Evolutionary conservation across 805 yeast genomes (phyloP).

Genomic region (Diddensiella transvaalensis): DNA sequence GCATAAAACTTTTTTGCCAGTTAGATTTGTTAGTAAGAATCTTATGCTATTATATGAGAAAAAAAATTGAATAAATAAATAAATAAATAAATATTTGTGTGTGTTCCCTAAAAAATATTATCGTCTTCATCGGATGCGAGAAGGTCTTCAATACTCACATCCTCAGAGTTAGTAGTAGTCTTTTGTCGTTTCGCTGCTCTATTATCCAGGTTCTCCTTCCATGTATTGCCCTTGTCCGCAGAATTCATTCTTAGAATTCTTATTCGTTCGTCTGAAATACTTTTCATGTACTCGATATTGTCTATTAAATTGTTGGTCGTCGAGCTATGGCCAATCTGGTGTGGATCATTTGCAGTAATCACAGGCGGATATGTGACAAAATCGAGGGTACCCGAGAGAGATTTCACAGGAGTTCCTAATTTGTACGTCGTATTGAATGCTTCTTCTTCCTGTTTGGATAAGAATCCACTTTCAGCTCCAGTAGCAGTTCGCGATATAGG

Average conservation of each 20-base stretch:
- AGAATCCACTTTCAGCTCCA: slow-evolving; percentile 5
- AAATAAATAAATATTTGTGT: too few species aligned
- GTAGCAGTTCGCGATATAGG: background rate
- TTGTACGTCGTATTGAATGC: slow-evolving; percentile 5
- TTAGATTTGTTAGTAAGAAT: too few species aligned
- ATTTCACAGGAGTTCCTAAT: background rate
- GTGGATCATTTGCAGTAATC: slow-evolving; percentile 4
- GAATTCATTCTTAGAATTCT: slow-evolving; percentile 1
- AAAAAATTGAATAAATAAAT: too few species aligned
- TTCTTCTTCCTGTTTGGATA: slow-evolving; percentile 4
- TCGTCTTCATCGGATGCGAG: background rate
- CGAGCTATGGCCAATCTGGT: slow-evolving; percentile 11
- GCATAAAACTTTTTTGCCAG: too few species aligned
- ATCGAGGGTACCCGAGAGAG: background rate
- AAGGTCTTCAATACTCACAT: background rate
- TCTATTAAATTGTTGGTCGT: background rate
- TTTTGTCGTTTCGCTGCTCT: background rate
- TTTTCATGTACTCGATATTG: background rate
- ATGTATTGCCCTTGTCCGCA: too few species aligned
- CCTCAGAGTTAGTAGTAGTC: background rate
- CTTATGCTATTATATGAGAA: too few species aligned
- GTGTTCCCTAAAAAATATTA: too few species aligned
- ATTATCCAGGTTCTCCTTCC: background rate
- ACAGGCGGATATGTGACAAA: slow-evolving; percentile 13
- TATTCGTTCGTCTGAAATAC: slow-evolving; percentile 1